A percentile compares a stretch with the other conserved stretches of the same genome.
Conservation (phyloP, 768 basidiomycete species). For the Strobilomyces dryophilus region DNA sequence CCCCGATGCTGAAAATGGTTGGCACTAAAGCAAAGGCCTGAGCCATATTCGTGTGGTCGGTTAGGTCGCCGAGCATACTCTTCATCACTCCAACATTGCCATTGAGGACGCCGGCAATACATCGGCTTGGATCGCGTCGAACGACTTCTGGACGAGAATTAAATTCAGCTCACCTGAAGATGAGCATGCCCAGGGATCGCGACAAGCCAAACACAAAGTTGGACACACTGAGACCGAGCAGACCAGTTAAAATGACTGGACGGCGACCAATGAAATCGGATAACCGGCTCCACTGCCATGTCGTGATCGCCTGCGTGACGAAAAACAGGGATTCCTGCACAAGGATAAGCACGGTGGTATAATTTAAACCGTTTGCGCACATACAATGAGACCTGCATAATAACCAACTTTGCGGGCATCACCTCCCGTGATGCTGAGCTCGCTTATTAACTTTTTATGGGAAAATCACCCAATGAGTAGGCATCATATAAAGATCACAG, state of each 20-base stretch:
- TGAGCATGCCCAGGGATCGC: slow-evolving; percentile 46
- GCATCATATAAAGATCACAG: neutral
- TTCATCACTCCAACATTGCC: slow-evolving; percentile 42
- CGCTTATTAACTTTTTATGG: slow-evolving; percentile 45
- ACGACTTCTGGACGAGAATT: neutral
- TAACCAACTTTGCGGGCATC: slow-evolving; percentile 60
- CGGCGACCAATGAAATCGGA: slow-evolving; percentile 36
- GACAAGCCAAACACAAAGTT: slow-evolving; percentile 33
- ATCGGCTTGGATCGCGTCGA: slow-evolving; percentile 26
- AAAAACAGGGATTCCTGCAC: slow-evolving; percentile 63
- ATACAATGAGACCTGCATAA: slow-evolving; percentile 57
- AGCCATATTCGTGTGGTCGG: neutral
- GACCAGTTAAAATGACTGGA: slow-evolving; percentile 53
- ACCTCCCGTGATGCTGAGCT: slow-evolving; percentile 58
- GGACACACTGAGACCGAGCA: slow-evolving; percentile 48
- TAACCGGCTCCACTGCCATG: slow-evolving; percentile 60
- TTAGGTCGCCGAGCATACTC: neutral
- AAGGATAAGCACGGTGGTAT: neutral
- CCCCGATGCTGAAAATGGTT: neutral
- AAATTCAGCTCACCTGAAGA: slow-evolving; percentile 43
- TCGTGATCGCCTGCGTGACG: slow-evolving; percentile 50
- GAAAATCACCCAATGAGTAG: neutral
- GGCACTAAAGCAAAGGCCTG: neutral
- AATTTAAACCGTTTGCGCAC: slow-evolving; percentile 18
- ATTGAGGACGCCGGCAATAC: slow-evolving; percentile 35